These are phyloP conservation scores for Pythium rhizo-oryzae DNA, from an alignment of 352 stramenopile species.

Conservation along the genomic window DNA sequence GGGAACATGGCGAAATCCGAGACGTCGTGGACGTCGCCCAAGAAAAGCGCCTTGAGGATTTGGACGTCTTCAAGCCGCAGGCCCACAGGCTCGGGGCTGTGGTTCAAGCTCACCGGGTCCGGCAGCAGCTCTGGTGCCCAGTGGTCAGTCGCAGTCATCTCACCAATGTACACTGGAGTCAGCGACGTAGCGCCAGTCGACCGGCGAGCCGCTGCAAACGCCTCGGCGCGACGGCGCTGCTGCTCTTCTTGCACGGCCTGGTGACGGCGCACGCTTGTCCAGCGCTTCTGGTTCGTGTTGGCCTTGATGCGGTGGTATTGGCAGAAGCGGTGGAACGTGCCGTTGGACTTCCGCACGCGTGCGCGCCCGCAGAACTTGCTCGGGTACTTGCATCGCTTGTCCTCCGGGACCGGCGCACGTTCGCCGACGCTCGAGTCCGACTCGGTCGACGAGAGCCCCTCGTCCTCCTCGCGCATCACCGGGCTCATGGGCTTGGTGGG, in stretches of 20 bases:
- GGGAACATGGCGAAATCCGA: too few species aligned
- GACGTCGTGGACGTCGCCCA: background rate
- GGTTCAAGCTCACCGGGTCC: constrained; percentile 7
- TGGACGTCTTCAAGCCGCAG: constrained; percentile 7
- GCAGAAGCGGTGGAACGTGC: constrained; percentile 19
- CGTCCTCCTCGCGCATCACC: background rate
- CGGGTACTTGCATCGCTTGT: constrained; percentile 15
- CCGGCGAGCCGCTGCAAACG: background rate
- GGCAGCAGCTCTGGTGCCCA: constrained; percentile 2
- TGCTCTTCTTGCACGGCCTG: constrained; percentile 6
- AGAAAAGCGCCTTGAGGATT: constrained; percentile 16
- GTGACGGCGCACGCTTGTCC: constrained; percentile 9
- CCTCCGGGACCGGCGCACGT: background rate
- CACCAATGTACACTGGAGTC: background rate
- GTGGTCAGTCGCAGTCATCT: background rate
- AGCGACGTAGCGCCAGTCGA: background rate
- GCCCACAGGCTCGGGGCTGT: background rate
- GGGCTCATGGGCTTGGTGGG: background rate
- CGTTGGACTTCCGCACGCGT: constrained; percentile 18
- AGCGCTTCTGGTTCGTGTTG: constrained; percentile 24
- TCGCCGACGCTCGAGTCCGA: constrained; percentile 1
- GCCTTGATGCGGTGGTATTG: constrained; percentile 18
- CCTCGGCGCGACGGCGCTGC: background rate
- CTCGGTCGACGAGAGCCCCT: background rate
- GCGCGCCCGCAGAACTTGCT: constrained; percentile 13